Conservation (phyloP, 2,329 filamentous ascomycete species). For the Leptoxyphium fumago region DNA sequence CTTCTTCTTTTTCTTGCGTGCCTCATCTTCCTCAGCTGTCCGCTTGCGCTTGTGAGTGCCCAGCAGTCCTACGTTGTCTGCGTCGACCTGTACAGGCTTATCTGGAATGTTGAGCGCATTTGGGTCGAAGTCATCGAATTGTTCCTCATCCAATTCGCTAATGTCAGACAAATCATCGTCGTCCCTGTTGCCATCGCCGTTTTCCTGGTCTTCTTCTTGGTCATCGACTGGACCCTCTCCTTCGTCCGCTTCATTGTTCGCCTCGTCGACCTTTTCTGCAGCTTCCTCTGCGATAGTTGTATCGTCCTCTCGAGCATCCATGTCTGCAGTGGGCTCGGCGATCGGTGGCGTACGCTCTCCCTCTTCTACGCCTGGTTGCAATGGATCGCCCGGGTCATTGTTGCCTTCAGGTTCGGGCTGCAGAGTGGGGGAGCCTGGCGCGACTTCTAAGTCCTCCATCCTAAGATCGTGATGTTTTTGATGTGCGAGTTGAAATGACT, state of each 20-base stretch:
- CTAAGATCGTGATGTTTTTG: not conserved
- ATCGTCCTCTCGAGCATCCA: conserved; percentile 28
- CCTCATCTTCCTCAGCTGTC: conserved; percentile 43
- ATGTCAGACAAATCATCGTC: conserved; percentile 47
- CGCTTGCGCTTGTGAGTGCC: conserved; percentile 52
- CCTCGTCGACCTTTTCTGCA: conserved; percentile 4
- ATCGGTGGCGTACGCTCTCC: conserved; percentile 33
- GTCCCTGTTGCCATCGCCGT: conserved; percentile 26
- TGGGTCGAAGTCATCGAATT: conserved; percentile 51
- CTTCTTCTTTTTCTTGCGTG: conserved; percentile 51
- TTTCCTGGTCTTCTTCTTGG: conserved; percentile 12
- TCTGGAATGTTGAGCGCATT: conserved; percentile 46
- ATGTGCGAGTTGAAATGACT: not conserved
- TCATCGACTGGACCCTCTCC: not conserved
- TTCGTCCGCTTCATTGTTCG: conserved; percentile 1
- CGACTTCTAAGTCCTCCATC: conserved; percentile 29
- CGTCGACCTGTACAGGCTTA: conserved; percentile 44
- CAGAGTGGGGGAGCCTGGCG: conserved; percentile 22
- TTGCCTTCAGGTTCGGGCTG: conserved; percentile 31
- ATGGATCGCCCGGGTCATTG: conserved; percentile 30
- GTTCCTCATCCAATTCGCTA: conserved; percentile 49
- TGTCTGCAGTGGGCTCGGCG: conserved; percentile 28
- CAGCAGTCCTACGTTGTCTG: conserved; percentile 45
- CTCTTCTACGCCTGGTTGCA: conserved; percentile 33
- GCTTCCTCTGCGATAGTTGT: conserved; percentile 9